A percentile compares a stretch with the other conserved stretches of the same genome.
phyloP scores from a whole-genome alignment of 2,329 filamentous ascomycete species.

The Colletotrichum sp. region DNA sequence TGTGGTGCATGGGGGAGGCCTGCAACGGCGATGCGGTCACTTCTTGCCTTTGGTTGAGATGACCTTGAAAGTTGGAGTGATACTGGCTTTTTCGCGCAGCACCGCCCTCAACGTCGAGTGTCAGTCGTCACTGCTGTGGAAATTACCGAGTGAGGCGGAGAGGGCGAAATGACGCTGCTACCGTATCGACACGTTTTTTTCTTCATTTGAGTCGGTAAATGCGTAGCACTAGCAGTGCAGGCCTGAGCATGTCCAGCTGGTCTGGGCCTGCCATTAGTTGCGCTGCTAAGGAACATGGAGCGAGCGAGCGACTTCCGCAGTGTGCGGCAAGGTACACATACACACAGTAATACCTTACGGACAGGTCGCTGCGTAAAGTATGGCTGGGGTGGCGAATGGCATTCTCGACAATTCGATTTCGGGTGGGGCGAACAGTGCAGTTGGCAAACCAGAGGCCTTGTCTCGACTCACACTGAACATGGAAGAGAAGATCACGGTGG shows the following conservation, averaged over 20 bases:
- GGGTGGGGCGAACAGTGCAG: conserved; percentile 1
- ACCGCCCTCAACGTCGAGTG: conserved; percentile 1
- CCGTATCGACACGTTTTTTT: not conserved
- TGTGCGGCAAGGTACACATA: not conserved
- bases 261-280: not conserved
- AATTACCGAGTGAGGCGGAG: conserved; percentile 15
- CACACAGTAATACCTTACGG: not conserved
- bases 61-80: not conserved
- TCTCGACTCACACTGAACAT: not conserved
- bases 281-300: not conserved
- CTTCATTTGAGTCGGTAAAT: not conserved
- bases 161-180: not conserved
- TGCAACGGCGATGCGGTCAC: not conserved
- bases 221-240: not conserved
- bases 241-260: not conserved
- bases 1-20: not conserved
- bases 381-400: conserved; percentile 20
- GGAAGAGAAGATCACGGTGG: not conserved
- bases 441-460: not conserved
- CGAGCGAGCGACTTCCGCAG: not conserved
- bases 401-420: conserved; percentile 21
- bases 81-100: not conserved
- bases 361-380: not conserved
- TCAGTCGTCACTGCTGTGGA: not conserved
- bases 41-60: not conserved